Conservation (phyloP, 331 rosid species). For the Phaseolus coccineus region DNA sequence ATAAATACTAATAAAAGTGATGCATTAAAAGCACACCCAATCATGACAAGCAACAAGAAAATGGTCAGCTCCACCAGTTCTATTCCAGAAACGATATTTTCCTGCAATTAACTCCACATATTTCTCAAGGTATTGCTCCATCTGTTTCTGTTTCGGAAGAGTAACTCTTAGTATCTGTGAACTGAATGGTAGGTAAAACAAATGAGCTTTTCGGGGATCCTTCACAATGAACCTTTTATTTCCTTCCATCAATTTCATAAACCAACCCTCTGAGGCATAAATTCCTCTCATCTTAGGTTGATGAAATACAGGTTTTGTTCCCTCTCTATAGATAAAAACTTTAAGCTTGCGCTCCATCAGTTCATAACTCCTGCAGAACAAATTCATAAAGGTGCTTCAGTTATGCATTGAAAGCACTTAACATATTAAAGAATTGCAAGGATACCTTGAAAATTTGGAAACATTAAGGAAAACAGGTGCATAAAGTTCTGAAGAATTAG, state of each 20-base stretch:
- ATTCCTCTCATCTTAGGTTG: conserved; percentile 81
- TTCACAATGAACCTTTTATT: conserved; percentile 62
- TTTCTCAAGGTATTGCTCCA: conserved; percentile 63
- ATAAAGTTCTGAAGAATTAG: conserved; percentile 59
- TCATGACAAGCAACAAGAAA: conserved; percentile 93
- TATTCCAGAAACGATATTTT: conserved; percentile 79
- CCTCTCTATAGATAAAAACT: conserved; percentile 81
- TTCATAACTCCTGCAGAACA: conserved; percentile 79
- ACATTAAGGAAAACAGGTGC: conserved; percentile 70
- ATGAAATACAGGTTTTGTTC: conserved; percentile 83
- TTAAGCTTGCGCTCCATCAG: conserved; percentile 80
- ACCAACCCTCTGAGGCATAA: conserved; percentile 96
- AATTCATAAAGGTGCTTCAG: conserved; percentile 19
- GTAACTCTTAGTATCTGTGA: conserved; percentile 61
- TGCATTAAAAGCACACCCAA: conserved; percentile 63
- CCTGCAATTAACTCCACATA: conserved; percentile 65
- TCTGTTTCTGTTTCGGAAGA: conserved; percentile 51
- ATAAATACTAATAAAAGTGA: conserved; percentile 20
- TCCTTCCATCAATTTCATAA: conserved; percentile 78
- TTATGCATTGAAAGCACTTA: not conserved
- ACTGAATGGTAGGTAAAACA: conserved; percentile 83
- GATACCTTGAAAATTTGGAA: conserved; percentile 77
- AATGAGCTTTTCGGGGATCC: conserved; percentile 76
- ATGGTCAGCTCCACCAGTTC: conserved; percentile 85
- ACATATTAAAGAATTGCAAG: not conserved